These are phyloP conservation scores for Castanospermum australe DNA, from an alignment of 306 rosid genomes.

Conservation along the genomic window DNA sequence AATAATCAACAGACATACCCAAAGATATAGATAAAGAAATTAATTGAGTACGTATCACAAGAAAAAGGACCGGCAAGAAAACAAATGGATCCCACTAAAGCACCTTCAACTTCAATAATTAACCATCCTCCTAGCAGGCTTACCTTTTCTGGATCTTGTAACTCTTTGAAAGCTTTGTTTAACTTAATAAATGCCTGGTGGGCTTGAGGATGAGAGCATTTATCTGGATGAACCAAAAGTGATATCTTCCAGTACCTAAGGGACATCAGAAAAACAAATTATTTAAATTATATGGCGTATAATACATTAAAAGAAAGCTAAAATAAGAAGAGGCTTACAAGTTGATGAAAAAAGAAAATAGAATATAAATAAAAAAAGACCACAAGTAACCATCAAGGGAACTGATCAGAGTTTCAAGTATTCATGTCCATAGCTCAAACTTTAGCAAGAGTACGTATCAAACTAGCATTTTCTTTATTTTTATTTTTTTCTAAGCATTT, in stretches of 20 bases:
- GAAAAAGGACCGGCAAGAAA: neutral
- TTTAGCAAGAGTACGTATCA: neutral
- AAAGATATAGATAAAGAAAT: conserved; percentile 8
- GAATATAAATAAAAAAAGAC: neutral
- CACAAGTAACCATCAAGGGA: neutral
- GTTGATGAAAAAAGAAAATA: neutral
- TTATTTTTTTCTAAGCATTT: too few relatives aligned
- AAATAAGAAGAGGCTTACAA: neutral
- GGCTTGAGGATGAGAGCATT: conserved; percentile 96
- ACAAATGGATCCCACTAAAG: neutral
- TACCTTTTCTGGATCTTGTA: conserved; percentile 86
- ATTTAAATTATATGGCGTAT: neutral
- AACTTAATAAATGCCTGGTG: conserved; percentile 85
- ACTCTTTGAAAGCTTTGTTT: conserved; percentile 89
- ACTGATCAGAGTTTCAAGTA: neutral
- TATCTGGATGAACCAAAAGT: conserved; percentile 98
- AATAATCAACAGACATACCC: neutral
- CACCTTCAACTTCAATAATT: conserved; percentile 17
- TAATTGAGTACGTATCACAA: neutral
- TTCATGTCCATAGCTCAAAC: neutral
- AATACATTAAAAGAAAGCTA: neutral
- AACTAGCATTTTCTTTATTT: neutral
- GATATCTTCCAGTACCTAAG: conserved; percentile 93
- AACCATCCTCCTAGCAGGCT: conserved; percentile 26
- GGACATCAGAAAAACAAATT: neutral